Percentiles rank a stretch among this genome's conserved stretches.
Conservation (phyloP, 805 yeast species). For the Lachancea waltii region DNA sequence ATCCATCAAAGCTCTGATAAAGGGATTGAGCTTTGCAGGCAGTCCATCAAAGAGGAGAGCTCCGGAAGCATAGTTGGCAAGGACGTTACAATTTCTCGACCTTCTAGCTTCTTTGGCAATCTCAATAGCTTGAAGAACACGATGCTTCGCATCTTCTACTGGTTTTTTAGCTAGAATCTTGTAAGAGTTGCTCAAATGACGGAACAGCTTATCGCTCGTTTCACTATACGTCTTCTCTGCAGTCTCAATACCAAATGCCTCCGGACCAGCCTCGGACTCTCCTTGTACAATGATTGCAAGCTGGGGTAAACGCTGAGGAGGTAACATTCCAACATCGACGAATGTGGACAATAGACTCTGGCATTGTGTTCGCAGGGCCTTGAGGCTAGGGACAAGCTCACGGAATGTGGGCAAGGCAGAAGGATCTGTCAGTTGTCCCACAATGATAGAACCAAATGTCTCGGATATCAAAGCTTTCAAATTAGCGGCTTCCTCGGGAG, state of each 20-base stretch:
- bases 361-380: conserved; percentile 82
- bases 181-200: conserved; percentile 56
- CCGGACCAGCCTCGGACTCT: conserved; percentile 88
- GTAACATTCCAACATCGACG: conserved; percentile 66
- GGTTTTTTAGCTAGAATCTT: conserved; percentile 67
- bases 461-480: conserved; percentile 29
- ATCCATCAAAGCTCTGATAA: conserved; percentile 87
- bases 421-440: conserved; percentile 28
- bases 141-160: conserved; percentile 68
- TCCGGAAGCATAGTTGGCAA: conserved; percentile 75
- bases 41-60: conserved; percentile 51
- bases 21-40: conserved; percentile 85
- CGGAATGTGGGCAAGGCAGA: conserved; percentile 47
- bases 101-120: conserved; percentile 53
- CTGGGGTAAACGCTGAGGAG: conserved; percentile 67
- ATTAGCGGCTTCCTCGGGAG: conserved; percentile 9
- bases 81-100: conserved; percentile 51
- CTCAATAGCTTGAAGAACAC: conserved; percentile 57
- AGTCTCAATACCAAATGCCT: conserved; percentile 74
- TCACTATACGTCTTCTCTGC: conserved; percentile 67
- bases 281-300: conserved; percentile 90
- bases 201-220: conserved; percentile 58
- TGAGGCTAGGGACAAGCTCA: conserved; percentile 80
- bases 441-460: conserved; percentile 33
- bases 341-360: conserved; percentile 74